Conservation (phyloP, 768 basidiomycete genomes). For the Chlorophyllum brunneum region DNA sequence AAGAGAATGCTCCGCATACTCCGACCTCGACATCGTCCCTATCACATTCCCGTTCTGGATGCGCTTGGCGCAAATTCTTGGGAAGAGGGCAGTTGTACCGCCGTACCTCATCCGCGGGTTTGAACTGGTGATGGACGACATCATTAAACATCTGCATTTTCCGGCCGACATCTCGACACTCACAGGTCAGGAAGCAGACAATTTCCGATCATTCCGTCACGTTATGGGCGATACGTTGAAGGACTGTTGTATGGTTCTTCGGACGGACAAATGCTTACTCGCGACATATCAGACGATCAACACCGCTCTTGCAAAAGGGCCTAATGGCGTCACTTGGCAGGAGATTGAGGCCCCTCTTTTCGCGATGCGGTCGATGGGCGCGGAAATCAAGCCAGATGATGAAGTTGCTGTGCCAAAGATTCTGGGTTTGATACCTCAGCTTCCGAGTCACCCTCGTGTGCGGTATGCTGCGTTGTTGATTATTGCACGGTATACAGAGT, state of each 20-base stretch:
- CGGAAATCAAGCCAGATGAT: conserved; percentile 81
- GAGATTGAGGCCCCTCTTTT: conserved; percentile 97
- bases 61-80: conserved; percentile 86
- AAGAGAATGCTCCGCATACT: conserved; percentile 86
- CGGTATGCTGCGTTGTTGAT: conserved; percentile 95
- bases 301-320: conserved; percentile 58
- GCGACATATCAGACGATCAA: conserved; percentile 81
- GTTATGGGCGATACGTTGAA: conserved; percentile 99
- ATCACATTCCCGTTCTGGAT: conserved; percentile 99
- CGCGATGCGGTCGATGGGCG: conserved; percentile 97
- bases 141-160: conserved; percentile 90
- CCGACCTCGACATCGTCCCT: conserved; percentile 92
- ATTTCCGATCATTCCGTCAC: conserved; percentile 93
- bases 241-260: conserved; percentile 94
- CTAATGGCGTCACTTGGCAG: conserved; percentile 77
- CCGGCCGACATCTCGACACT: conserved; percentile 66
- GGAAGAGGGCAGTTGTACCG: conserved; percentile 67
- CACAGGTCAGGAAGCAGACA: conserved; percentile 83
- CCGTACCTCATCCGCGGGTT: conserved; percentile 83
- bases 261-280: conserved; percentile 78
- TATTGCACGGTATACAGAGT: conserved; percentile 93
- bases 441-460: conserved; percentile 87
- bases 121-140: conserved; percentile 75
- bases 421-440: conserved; percentile 87
- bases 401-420: conserved; percentile 90